Evolutionary conservation across 1,139 yeast species (phyloP).

Genomic region (Waltiozyma solani): DNA sequence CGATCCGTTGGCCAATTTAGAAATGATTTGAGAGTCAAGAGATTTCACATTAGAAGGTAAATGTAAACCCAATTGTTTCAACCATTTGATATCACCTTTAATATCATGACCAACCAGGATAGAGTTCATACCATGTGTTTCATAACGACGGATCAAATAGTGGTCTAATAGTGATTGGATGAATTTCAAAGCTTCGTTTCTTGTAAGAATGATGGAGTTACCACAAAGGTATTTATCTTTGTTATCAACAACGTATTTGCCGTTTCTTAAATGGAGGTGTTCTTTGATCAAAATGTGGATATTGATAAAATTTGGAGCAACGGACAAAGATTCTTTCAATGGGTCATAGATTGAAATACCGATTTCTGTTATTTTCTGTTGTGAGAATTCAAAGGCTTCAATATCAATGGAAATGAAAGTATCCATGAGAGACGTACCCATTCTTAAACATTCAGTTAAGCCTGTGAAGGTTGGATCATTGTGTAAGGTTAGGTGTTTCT

Average conservation of each 20-base stretch:
- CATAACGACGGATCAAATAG: conserved; percentile 24
- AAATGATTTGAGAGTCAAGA: conserved; percentile 47
- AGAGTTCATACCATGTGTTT: conserved; percentile 14
- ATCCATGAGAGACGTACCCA: conserved; percentile 21
- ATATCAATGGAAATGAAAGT: conserved; percentile 49
- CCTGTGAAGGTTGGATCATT: conserved; percentile 2
- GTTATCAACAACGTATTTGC: conserved; percentile 54
- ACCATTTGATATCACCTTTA: conserved; percentile 50
- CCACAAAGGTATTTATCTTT: conserved; percentile 48
- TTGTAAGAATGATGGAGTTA: conserved; percentile 33
- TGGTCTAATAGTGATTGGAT: conserved; percentile 34
- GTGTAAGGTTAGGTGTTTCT: conserved; percentile 10
- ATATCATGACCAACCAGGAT: conserved; percentile 63
- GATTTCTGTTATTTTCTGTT: conserved; percentile 45
- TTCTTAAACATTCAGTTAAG: conserved; percentile 12
- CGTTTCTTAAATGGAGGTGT: conserved; percentile 35
- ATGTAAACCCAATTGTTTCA: conserved; percentile 35
- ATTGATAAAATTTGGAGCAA: conserved; percentile 35
- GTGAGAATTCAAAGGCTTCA: conserved; percentile 52
- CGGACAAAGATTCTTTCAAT: conserved; percentile 22
- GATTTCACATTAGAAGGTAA: conserved; percentile 28
- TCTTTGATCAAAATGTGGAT: conserved; percentile 53
- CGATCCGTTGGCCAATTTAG: conserved; percentile 31
- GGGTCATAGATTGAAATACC: conserved; percentile 67
- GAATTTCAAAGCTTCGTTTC: conserved; percentile 27